Percentiles rank a stretch among this genome's conserved stretches.
These are phyloP conservation scores for Erythrobasidium yunnanense DNA, from an alignment of 768 basidiomycete species.

Conservation along the genomic window DNA sequence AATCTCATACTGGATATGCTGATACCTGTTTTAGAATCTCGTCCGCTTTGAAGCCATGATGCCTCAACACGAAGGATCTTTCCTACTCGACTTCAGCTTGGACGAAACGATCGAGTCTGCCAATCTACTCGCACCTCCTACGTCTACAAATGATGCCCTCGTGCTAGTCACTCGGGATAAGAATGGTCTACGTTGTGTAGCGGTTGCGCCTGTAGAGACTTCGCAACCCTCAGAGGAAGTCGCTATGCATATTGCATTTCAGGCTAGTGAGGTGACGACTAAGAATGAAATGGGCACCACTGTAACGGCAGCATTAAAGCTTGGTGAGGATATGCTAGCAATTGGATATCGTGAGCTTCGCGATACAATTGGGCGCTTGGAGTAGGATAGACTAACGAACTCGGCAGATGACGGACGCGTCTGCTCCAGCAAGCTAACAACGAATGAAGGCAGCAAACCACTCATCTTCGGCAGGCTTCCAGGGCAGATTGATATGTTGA, in stretches of 20 bases:
- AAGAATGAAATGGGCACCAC: neutral
- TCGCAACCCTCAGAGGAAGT: neutral
- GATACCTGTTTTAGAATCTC: neutral
- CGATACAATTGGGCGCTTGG: too few species aligned
- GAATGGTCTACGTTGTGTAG: neutral
- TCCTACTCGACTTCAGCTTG: slow-evolving; percentile 5
- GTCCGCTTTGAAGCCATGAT: slow-evolving; percentile 2
- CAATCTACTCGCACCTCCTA: neutral
- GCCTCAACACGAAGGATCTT: neutral
- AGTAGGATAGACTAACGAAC: too few species aligned
- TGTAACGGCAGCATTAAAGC: neutral
- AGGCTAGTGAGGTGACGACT: neutral
- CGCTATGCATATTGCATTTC: slow-evolving; percentile 3
- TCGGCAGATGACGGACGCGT: too few species aligned
- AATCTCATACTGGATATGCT: too few species aligned
- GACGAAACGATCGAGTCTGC: slow-evolving; percentile 6
- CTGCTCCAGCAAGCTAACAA: too few species aligned
- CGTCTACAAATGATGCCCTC: slow-evolving; percentile 6
- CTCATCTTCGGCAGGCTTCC: too few species aligned
- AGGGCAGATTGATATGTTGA: too few species aligned
- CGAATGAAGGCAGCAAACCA: too few species aligned
- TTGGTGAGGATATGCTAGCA: neutral
- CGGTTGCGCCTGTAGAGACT: slow-evolving; percentile 1
- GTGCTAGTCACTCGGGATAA: neutral
- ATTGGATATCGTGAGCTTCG: slow-evolving; percentile 4